Evolutionary conservation across 495 filamentous ascomycete species (phyloP).

Genomic region (Aspergillus carlsbadensis): DNA sequence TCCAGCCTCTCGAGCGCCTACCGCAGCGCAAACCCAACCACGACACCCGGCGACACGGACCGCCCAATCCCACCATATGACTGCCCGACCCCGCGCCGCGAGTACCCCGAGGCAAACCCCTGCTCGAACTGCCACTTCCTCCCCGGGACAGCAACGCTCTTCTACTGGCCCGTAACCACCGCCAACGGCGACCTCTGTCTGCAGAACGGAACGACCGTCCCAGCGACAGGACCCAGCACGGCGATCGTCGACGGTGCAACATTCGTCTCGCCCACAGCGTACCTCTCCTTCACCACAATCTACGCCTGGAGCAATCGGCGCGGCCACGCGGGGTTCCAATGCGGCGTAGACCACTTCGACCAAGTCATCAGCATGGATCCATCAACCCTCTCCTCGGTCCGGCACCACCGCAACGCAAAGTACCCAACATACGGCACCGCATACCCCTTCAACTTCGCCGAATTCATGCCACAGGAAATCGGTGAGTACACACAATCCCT

Average conservation of each 20-base stretch:
- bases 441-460: constrained; percentile 28
- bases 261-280: constrained; percentile 24
- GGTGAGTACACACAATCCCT: constrained; percentile 22
- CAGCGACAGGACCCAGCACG: constrained; percentile 22
- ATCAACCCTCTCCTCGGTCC: constrained; percentile 15
- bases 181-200: constrained; percentile 24
- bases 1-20: constrained; percentile 15
- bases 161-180: constrained; percentile 30
- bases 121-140: constrained; percentile 26
- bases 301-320: constrained; percentile 26
- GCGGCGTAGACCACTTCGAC: constrained; percentile 22
- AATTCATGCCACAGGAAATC: constrained; percentile 22
- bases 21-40: constrained; percentile 3
- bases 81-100: constrained; percentile 15
- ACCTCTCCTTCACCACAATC: constrained; percentile 29
- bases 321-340: constrained; percentile 19
- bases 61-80: constrained; percentile 19
- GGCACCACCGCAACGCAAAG: constrained; percentile 24
- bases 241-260: constrained; percentile 24
- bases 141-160: constrained; percentile 28
- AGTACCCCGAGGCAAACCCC: constrained; percentile 20
- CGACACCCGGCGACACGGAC: constrained; percentile 21
- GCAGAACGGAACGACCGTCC: constrained; percentile 24
- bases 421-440: constrained; percentile 21
- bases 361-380: constrained; percentile 20